Conservation (phyloP, 164 flowering plant species). For the Chloranthus sessilifolius region DNA sequence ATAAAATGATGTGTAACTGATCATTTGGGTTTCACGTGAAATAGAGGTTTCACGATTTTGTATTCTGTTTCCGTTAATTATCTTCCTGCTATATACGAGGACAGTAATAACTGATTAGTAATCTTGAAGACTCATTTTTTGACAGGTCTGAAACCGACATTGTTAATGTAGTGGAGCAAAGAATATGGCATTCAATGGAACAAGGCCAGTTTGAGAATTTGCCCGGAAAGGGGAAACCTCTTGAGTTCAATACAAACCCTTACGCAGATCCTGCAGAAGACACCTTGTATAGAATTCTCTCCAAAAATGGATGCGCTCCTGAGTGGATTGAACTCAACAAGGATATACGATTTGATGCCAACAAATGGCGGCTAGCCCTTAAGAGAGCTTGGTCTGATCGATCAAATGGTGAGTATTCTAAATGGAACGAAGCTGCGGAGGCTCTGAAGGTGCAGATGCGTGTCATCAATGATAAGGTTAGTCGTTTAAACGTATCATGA, state of each 20-base stretch:
- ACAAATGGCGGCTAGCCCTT: slow-evolving; percentile 60
- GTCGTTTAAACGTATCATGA: too few species aligned
- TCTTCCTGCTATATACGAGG: too few species aligned
- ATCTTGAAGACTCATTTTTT: too few species aligned
- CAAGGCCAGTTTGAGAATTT: slow-evolving; percentile 93
- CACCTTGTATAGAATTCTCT: slow-evolving; percentile 72
- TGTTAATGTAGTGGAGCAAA: slow-evolving; percentile 76
- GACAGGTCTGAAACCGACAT: slow-evolving; percentile 89
- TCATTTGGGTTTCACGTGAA: too few species aligned
- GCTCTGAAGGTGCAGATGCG: slow-evolving; percentile 50
- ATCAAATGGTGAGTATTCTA: slow-evolving; percentile 27
- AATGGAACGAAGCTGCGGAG: slow-evolving; percentile 58
- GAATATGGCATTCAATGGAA: slow-evolving; percentile 92
- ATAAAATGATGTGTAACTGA: too few species aligned
- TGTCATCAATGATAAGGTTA: slow-evolving; percentile 69
- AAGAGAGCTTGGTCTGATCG: slow-evolving; percentile 53
- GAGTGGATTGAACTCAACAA: slow-evolving; percentile 97
- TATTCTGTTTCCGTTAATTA: too few species aligned
- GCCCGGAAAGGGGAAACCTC: slow-evolving; percentile 94
- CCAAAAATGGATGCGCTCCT: slow-evolving; percentile 81
- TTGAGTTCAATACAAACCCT: slow-evolving; percentile 59
- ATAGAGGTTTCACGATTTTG: too few species aligned
- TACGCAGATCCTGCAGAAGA: slow-evolving; percentile 96
- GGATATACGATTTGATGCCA: slow-evolving; percentile 48
- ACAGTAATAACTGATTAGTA: too few species aligned